Percentiles rank a stretch among this genome's conserved stretches.
These are phyloP conservation scores for Borealophlyctis nickersoniae DNA, from an alignment of 192 early-diverging fungal species.

Conservation along the genomic window DNA sequence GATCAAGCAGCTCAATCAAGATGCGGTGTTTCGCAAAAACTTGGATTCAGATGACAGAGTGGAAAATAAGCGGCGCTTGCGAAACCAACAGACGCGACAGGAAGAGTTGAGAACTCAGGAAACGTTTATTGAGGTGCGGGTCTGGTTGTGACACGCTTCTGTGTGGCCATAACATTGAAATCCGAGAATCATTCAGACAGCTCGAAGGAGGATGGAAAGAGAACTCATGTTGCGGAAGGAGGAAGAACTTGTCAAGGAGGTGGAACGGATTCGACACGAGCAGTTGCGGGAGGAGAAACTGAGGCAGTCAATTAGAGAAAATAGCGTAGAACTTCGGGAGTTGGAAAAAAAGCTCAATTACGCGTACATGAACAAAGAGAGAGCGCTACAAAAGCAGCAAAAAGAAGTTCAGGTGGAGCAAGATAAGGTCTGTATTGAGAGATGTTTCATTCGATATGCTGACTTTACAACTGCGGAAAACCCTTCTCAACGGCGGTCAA, in stretches of 20 bases:
- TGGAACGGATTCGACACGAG: slow-evolving; percentile 31
- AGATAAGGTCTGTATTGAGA: slow-evolving; percentile 5
- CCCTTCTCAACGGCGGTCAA: neutral
- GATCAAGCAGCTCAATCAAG: slow-evolving; percentile 39
- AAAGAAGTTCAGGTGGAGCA: slow-evolving; percentile 35
- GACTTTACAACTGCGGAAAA: slow-evolving; percentile 6
- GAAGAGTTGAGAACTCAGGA: slow-evolving; percentile 34
- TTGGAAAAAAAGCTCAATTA: slow-evolving; percentile 61
- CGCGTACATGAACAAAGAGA: slow-evolving; percentile 63
- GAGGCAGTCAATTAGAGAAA: slow-evolving; percentile 53
- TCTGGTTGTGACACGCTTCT: neutral
- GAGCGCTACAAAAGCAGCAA: slow-evolving; percentile 52
- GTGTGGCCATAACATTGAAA: neutral
- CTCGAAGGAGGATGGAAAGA: slow-evolving; percentile 24
- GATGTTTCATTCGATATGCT: neutral
- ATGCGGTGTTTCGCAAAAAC: slow-evolving; percentile 37
- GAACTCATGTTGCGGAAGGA: slow-evolving; percentile 26
- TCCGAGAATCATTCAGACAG: slow-evolving; percentile 14
- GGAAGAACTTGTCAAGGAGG: slow-evolving; percentile 34
- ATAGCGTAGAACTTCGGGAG: slow-evolving; percentile 52
- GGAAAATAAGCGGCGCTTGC: slow-evolving; percentile 37
- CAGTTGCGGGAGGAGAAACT: slow-evolving; percentile 48
- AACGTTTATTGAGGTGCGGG: slow-evolving; percentile 35
- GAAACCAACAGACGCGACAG: slow-evolving; percentile 30
- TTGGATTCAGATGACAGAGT: slow-evolving; percentile 44